Evolutionary conservation across 768 basidiomycete species (phyloP).

Genomic region (Hericium alpestre): DNA sequence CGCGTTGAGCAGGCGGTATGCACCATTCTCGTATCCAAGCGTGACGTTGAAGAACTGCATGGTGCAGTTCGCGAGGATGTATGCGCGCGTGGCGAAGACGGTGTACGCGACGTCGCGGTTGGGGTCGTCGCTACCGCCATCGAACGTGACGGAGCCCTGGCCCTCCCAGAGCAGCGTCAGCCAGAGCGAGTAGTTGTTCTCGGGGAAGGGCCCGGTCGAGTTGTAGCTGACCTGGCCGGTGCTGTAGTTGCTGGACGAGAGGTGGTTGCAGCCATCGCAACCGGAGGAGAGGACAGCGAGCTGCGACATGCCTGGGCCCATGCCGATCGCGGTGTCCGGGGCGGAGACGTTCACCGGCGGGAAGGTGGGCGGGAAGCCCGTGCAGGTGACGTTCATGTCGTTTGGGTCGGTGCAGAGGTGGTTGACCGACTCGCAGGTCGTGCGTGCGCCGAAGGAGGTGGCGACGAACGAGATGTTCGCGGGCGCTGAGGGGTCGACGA

Average conservation of each 20-base stretch:
- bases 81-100: background rate
- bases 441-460: background rate
- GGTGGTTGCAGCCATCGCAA: background rate
- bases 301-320: background rate
- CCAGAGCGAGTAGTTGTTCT: background rate
- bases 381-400: background rate
- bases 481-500: background rate
- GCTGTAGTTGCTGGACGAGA: background rate
- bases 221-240: background rate
- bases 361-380: background rate
- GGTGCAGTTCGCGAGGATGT: background rate
- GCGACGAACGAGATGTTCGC: background rate
- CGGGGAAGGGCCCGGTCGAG: background rate
- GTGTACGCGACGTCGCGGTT: background rate
- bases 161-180: background rate
- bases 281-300: background rate
- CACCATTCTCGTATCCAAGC: background rate
- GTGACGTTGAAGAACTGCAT: background rate
- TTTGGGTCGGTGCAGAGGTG: background rate
- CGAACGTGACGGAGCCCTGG: background rate
- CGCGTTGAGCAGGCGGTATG: background rate
- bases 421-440: background rate
- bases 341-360: background rate
- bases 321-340: background rate
- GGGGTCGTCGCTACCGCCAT: background rate